These are phyloP conservation scores for Diaporthe citri DNA, from an alignment of 2,329 filamentous ascomycete species.

Conservation along the genomic window DNA sequence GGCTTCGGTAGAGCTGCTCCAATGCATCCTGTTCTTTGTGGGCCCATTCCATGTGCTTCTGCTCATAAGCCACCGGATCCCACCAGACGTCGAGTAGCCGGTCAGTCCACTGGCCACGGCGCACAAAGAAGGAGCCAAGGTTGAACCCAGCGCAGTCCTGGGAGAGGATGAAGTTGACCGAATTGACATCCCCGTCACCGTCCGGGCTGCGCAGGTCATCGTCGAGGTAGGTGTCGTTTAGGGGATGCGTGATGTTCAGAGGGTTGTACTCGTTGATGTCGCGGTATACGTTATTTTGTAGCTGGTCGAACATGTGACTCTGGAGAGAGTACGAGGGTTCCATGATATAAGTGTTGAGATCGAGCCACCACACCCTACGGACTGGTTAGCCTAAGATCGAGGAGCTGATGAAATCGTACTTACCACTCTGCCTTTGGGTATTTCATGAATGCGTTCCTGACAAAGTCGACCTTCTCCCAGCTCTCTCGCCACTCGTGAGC, in stretches of 20 bases:
- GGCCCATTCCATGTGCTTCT: slow-evolving; percentile 99
- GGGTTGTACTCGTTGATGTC: slow-evolving; percentile 98
- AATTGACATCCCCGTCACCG: slow-evolving; percentile 82
- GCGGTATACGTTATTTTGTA: slow-evolving; percentile 83
- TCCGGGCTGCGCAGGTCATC: slow-evolving; percentile 76
- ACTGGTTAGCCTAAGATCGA: slow-evolving; percentile 41
- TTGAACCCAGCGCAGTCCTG: slow-evolving; percentile 98
- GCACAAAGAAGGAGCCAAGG: slow-evolving; percentile 93
- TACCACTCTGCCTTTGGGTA: slow-evolving; percentile 98
- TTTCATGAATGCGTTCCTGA: slow-evolving; percentile 89
- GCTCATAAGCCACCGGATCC: slow-evolving; percentile 97
- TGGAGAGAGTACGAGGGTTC: slow-evolving; percentile 93
- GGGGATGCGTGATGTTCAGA: slow-evolving; percentile 90
- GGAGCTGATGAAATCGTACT: slow-evolving; percentile 48
- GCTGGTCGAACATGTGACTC: slow-evolving; percentile 86
- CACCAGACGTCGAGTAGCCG: slow-evolving; percentile 96
- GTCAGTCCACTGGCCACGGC: slow-evolving; percentile 89
- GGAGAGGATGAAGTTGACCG: slow-evolving; percentile 88
- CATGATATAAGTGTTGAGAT: slow-evolving; percentile 98
- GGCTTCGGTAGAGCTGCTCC: slow-evolving; percentile 89
- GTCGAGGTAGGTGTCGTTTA: slow-evolving; percentile 81
- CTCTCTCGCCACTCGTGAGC: slow-evolving; percentile 99
- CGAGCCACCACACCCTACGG: slow-evolving; percentile 98
- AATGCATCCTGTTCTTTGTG: slow-evolving; percentile 98
- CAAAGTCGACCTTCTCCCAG: slow-evolving; percentile 98